Evolutionary conservation across 768 basidiomycete genomes (phyloP), one percentile per base, ranked within the genome.

Genomic region (Dendrothele bispora): DNA sequence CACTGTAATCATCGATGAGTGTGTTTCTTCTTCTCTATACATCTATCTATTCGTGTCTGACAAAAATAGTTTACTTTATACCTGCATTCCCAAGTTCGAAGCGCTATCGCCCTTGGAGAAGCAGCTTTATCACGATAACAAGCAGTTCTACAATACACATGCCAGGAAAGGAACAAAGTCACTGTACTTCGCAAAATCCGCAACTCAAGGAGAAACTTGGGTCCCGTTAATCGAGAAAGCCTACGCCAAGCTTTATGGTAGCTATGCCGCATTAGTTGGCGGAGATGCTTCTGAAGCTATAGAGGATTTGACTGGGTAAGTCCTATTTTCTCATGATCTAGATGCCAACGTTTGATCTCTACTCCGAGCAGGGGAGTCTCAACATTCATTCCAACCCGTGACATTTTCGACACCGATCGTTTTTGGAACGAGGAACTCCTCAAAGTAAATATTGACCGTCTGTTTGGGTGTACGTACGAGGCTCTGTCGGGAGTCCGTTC

Each of bases 201-300:
- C 65, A 4, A 67, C 69, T 4, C 66, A 74, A 8, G 73, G 73
- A 27, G 79, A 82, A 46, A 80, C 78, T 0, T 82, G 80, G 80
- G 76, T 80, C 1, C 74, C 80, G 2, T 58, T 82, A 1, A 65
- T 80, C 20, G 80, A 82, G 56, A 83, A 83, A 54, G 80, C 80
- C 4, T 82, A 74, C 45, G 80, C 79, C 0, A 82, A 82, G 53
- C 56, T 79, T 2, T 77, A 82, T 51, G 79, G 78, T 2, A 69
- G 72, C 35, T 54, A 54, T 47, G 49, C 39, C 21, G 61, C 68
- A 34, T 49, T 77, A 26, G 56, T 57, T 15, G 49, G 69, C 17
- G 80, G 79, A 5, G 48, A 61, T 18, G 62, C 74, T n/a, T 66
- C 66, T 38, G 77, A 81, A 52, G 79, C 75, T 6, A 69, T 80